Percentiles rank a stretch among this genome's conserved stretches.
Evolutionary conservation across 2,329 filamentous ascomycete species (phyloP).

Genomic region (Ophiostoma sp.): DNA sequence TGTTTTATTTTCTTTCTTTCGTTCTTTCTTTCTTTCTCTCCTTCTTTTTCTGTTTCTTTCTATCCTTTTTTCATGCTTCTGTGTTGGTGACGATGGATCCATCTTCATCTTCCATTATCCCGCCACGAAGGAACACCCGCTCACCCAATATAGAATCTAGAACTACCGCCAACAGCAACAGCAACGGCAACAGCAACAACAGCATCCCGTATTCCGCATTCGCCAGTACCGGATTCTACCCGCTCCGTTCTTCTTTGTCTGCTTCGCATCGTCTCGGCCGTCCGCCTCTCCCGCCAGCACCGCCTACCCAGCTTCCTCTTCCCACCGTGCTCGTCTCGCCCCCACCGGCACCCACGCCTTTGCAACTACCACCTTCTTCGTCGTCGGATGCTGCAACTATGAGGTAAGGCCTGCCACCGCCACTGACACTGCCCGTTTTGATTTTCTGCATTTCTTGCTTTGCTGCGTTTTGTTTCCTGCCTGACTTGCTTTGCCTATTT

Average conservation of each 20-base stretch:
- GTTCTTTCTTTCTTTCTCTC: not conserved
- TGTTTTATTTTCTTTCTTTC: not conserved
- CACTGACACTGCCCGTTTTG: not conserved
- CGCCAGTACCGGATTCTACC: not conserved
- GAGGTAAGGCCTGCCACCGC: conserved; percentile 21
- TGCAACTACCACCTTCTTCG: not conserved
- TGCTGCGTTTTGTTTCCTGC: not conserved
- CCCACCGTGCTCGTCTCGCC: conserved; percentile 10
- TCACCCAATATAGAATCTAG: conserved; percentile 35
- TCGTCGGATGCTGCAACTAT: conserved; percentile 27
- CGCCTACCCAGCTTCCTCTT: conserved; percentile 28
- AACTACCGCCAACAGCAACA: conserved; percentile 24
- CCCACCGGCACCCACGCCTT: not conserved
- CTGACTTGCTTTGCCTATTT: not conserved
- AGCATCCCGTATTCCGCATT: not conserved
- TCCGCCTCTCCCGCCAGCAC: conserved; percentile 20
- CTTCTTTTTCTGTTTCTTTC: conserved; percentile 12
- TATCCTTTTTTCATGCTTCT: conserved; percentile 9
- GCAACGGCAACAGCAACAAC: not conserved
- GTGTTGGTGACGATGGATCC: conserved; percentile 34
- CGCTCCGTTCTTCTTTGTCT: not conserved
- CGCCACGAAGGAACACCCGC: conserved; percentile 37
- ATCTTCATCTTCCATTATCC: conserved; percentile 32
- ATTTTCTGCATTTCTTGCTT: not conserved
- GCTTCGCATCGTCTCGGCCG: not conserved